Percentiles rank a stretch among this genome's conserved stretches.
These are phyloP conservation scores for Pontederia paniculata DNA, from an alignment of 176 grass and related monocot species.

Conservation along the genomic window DNA sequence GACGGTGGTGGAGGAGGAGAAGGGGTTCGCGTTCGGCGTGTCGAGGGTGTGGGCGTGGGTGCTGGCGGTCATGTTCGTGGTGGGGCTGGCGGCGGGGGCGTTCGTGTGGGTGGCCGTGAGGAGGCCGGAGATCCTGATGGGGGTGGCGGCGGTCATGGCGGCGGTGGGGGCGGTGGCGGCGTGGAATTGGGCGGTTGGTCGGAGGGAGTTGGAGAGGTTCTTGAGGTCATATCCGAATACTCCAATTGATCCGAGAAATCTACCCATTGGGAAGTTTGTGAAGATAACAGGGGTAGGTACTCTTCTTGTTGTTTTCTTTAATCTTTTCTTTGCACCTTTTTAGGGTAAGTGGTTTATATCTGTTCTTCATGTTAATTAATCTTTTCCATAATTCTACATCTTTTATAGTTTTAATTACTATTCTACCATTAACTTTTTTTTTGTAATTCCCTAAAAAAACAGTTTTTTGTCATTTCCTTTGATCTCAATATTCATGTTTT, in stretches of 20 bases:
- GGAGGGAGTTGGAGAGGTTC: slow-evolving; percentile 55
- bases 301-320: slow-evolving; percentile 6
- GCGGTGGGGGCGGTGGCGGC: slow-evolving; percentile 23
- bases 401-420: too few relatives aligned
- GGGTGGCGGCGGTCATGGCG: slow-evolving; percentile 19
- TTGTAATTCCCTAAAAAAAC: too few relatives aligned
- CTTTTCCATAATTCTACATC: too few relatives aligned
- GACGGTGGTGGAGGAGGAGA: slow-evolving; percentile 6
- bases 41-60: slow-evolving; percentile 54
- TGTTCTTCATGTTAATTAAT: slow-evolving; percentile 5
- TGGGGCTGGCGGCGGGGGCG: slow-evolving; percentile 41
- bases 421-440: too few relatives aligned
- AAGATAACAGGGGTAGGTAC: slow-evolving; percentile 86
- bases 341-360: slow-evolving; percentile 17
- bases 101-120: slow-evolving; percentile 38
- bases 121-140: slow-evolving; percentile 36
- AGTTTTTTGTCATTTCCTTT: too few relatives aligned
- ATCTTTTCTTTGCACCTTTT: slow-evolving; percentile 27
- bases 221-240: slow-evolving; percentile 47
- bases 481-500: too few relatives aligned
- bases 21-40: slow-evolving; percentile 27
- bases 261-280: slow-evolving; percentile 66
- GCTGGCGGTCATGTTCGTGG: slow-evolving; percentile 28
- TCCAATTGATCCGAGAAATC: slow-evolving; percentile 37
- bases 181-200: slow-evolving; percentile 38